Evolutionary conservation across 306 rosid species (phyloP).

Genomic region (Cicer judaicum): DNA sequence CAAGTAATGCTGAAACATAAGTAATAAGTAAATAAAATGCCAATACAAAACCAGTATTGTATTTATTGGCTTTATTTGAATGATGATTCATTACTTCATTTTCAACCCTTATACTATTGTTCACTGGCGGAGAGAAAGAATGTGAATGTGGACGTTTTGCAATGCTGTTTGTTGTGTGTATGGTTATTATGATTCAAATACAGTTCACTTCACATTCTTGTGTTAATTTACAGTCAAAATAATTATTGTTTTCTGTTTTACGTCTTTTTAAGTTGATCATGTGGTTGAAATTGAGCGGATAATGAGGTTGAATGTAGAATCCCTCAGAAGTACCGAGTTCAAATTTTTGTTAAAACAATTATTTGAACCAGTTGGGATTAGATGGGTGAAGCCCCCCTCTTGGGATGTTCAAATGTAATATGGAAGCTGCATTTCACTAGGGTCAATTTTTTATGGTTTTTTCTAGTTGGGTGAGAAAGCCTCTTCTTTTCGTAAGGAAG

Average conservation of each 20-base stretch:
- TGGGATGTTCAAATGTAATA: too few species aligned
- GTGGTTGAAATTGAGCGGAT: too few species aligned
- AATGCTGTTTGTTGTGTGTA: background rate
- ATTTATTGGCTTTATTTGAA: conserved; percentile 15
- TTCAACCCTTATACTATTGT: conserved; percentile 1
- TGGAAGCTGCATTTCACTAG: too few species aligned
- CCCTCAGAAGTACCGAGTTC: too few species aligned
- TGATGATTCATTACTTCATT: conserved; percentile 6
- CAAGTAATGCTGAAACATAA: conserved; percentile 14
- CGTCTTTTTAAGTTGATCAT: too few species aligned
- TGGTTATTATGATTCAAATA: background rate
- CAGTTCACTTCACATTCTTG: background rate
- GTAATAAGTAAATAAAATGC: conserved; percentile 14
- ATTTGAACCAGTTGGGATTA: too few species aligned
- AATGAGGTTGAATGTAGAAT: too few species aligned
- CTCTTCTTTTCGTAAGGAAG: too few species aligned
- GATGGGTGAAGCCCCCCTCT: too few species aligned
- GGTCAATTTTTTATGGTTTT: too few species aligned
- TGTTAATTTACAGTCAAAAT: background rate
- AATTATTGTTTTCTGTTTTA: background rate
- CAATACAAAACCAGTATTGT: background rate
- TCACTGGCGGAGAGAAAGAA: conserved; percentile 1
- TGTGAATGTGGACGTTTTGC: background rate
- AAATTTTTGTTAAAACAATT: too few species aligned
- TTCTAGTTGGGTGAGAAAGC: too few species aligned